phyloP scores from a whole-genome alignment of 371 early-diverging fungal species.

The Mucor piriformis region DNA sequence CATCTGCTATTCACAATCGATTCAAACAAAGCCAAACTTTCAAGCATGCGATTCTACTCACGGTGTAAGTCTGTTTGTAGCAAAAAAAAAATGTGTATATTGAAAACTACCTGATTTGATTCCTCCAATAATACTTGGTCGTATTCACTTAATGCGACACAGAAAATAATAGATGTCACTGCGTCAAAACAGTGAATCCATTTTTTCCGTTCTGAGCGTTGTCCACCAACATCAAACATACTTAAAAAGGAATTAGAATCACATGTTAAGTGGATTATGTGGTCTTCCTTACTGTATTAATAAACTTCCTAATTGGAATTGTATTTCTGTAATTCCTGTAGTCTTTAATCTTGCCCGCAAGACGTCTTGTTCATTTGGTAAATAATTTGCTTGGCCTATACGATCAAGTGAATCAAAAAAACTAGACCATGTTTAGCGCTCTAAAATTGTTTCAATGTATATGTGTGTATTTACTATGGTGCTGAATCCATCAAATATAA shows the following conservation, averaged over 20 bases:
- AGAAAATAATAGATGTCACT: conserved; percentile 73
- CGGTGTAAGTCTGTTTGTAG: too few species aligned
- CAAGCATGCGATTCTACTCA: conserved; percentile 82
- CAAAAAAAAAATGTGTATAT: too few species aligned
- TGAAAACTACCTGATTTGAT: conserved; percentile 50
- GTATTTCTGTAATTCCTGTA: conserved; percentile 82
- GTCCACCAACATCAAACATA: conserved; percentile 80
- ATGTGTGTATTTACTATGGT: conserved; percentile 47
- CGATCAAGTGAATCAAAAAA: conserved; percentile 61
- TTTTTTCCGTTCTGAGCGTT: conserved; percentile 85
- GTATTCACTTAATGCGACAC: conserved; percentile 71
- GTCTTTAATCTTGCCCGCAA: conserved; percentile 84
- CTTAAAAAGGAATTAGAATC: conserved; percentile 32
- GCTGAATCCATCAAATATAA: conserved; percentile 87
- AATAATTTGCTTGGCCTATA: conserved; percentile 62
- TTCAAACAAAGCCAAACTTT: conserved; percentile 81
- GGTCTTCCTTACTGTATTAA: conserved; percentile 58
- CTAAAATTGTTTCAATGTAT: too few species aligned
- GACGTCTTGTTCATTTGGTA: conserved; percentile 73
- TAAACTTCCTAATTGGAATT: conserved; percentile 70
- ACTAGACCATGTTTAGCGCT: conserved; percentile 32
- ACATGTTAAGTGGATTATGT: conserved; percentile 1
- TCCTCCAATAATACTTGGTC: conserved; percentile 81
- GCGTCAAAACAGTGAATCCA: conserved; percentile 93
- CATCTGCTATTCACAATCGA: conserved; percentile 74